Base-by-base conservation (phyloP, 805 yeast species). In the Saturnispora kantuleensis region DNA sequence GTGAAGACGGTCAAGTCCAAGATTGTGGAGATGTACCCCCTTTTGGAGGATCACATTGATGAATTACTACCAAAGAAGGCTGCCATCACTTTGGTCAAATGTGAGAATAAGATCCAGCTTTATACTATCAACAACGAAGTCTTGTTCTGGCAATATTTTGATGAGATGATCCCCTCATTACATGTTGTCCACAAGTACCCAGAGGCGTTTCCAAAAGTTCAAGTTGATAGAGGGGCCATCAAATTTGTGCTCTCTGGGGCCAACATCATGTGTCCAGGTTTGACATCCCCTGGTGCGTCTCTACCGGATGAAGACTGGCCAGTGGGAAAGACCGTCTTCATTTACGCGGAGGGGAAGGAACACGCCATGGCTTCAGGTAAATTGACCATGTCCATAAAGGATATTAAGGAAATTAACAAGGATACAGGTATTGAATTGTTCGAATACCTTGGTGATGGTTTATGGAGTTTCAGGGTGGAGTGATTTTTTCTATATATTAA, bases 191-290 rank as follows among this genome's bases (percentile, higher is more conserved):
- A 87, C 64, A 78, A 78, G 61, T 85, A 81, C 58, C 96, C 97
- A 5, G 71, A 74, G 9, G 76, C 81, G 32, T 89, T 89, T 66
- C 96, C 96, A 17, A 67, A 75, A 31, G 94, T 89, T 37, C 84
- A 80, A 58, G 97, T 90, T 10, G 97, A 89, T 57, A 74, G 96
- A 60, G 97, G 97, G 47, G 97, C 97, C 42, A 89, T 89, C 61
- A 89, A 89, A 64, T 89, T 89, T 58, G 93, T 89, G 21, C 67
- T 89, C n/a, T 82, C 95, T 4, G 97, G 97, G 46, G 96, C 97
- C 28, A 89, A 89, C 58, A 84, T 89, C 57, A 89, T 89, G 97
- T 89, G 96, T 64, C 96, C 96, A 3, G 96, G 96, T 15, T 71
- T 87, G 51, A 87, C 96, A 0, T 79, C 93, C 15, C 72, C 81